phyloP scores from a whole-genome alignment of 192 early-diverging fungal species.

The Coemansia sp. region DNA sequence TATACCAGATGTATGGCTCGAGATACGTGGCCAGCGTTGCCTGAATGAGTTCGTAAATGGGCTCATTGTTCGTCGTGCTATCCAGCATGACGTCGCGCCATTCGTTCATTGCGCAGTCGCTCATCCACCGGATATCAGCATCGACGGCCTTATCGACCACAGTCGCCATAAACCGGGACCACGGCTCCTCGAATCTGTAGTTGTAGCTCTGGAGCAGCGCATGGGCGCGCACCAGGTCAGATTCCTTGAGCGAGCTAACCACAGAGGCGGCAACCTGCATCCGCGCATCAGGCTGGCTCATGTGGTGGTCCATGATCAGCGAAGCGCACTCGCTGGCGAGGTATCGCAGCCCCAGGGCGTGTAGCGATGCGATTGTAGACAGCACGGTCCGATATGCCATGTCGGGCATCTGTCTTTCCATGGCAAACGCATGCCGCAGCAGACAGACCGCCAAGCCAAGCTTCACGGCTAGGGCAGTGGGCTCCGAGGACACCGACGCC shows the following conservation, averaged over 20 bases:
- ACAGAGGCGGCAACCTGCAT: slow-evolving; percentile 13
- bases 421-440: slow-evolving; percentile 21
- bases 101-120: background rate
- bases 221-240: slow-evolving; percentile 25
- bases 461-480: background rate
- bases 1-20: background rate
- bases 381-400: slow-evolving; percentile 8
- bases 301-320: slow-evolving; percentile 29
- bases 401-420: background rate
- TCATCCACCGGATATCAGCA: slow-evolving; percentile 22
- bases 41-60: background rate
- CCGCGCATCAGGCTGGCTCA: slow-evolving; percentile 8
- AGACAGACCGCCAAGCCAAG: slow-evolving; percentile 14
- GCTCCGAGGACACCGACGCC: slow-evolving; percentile 1
- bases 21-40: background rate
- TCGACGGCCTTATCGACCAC: slow-evolving; percentile 4
- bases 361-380: background rate
- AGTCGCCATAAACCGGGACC: slow-evolving; percentile 30
- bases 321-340: slow-evolving; percentile 28
- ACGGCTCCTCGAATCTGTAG: slow-evolving; percentile 12
- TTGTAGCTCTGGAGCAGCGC: slow-evolving; percentile 11
- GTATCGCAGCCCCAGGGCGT: slow-evolving; percentile 2
- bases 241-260: slow-evolving; percentile 5
- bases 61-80: background rate
- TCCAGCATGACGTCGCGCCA: slow-evolving; percentile 3